These are phyloP conservation scores for Oryza coarctata DNA, from an alignment of 176 grass and related monocot species.

Conservation along the genomic window DNA sequence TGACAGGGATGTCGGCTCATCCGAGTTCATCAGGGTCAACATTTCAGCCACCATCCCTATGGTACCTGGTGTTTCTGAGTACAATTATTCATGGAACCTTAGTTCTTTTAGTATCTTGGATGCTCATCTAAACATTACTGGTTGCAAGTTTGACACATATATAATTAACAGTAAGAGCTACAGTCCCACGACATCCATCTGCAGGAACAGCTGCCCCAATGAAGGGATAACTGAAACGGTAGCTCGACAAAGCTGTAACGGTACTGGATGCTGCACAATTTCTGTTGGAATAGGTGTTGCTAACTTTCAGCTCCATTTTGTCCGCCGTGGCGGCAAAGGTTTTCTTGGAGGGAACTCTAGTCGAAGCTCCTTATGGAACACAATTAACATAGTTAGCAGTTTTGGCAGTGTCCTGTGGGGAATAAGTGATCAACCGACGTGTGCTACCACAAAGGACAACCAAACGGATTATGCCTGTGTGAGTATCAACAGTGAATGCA, in stretches of 20 bases:
- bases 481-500: conserved; percentile 8
- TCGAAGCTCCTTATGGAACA: conserved; percentile 1
- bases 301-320: background rate
- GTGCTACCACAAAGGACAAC: too few species aligned
- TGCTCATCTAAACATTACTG: background rate
- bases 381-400: background rate
- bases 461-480: background rate
- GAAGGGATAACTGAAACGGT: background rate
- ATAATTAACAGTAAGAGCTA: background rate
- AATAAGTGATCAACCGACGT: too few species aligned
- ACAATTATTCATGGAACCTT: background rate
- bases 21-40: background rate
- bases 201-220: background rate
- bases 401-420: fast-evolving
- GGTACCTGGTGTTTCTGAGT: background rate
- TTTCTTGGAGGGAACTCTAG: background rate
- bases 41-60: background rate
- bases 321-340: background rate
- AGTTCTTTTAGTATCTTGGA: background rate
- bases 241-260: conserved; percentile 9
- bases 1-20: too few species aligned
- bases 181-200: too few species aligned
- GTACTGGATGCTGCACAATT: background rate
- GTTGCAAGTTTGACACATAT: conserved; percentile 13
- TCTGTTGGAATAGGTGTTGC: background rate